Conservation (phyloP, 2,329 filamentous ascomycete species). For the Phyllosticta citribraziliensis region DNA sequence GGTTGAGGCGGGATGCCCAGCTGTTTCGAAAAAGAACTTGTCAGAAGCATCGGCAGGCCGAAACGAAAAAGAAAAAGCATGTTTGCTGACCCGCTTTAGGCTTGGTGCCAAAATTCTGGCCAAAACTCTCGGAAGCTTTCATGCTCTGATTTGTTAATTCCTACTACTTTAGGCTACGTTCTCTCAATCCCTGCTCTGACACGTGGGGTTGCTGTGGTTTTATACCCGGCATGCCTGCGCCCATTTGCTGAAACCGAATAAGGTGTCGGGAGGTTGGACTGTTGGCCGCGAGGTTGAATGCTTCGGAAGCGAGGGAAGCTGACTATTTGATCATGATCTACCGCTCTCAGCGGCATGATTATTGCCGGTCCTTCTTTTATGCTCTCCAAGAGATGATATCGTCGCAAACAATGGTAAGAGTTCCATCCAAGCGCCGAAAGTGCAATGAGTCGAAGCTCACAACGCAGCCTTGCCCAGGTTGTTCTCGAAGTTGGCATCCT, state of each 20-base stretch:
- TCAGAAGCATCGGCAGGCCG: background rate
- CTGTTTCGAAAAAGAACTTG: background rate
- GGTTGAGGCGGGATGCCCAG: background rate
- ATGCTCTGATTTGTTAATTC: background rate
- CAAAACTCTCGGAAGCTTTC: background rate
- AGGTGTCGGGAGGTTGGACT: background rate
- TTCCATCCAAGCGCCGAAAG: background rate
- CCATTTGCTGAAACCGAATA: background rate
- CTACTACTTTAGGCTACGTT: background rate
- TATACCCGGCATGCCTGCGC: background rate
- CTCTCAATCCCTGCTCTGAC: background rate
- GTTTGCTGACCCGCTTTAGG: background rate
- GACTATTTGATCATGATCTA: background rate
- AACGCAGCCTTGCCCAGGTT: constrained; percentile 31
- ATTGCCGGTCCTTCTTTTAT: too few relatives aligned
- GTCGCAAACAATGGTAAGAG: background rate
- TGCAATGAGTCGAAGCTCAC: background rate
- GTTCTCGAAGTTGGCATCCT: constrained; percentile 35
- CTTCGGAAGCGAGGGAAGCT: background rate
- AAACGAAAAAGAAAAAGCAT: background rate
- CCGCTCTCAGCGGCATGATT: background rate
- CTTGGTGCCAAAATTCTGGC: background rate
- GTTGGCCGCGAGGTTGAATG: background rate
- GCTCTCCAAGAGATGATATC: too few relatives aligned
- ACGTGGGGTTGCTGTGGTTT: background rate